Evolutionary conservation across 768 basidiomycete species (phyloP), one percentile per base, ranked within the genome.

Genomic region (Suillus plorans): DNA sequence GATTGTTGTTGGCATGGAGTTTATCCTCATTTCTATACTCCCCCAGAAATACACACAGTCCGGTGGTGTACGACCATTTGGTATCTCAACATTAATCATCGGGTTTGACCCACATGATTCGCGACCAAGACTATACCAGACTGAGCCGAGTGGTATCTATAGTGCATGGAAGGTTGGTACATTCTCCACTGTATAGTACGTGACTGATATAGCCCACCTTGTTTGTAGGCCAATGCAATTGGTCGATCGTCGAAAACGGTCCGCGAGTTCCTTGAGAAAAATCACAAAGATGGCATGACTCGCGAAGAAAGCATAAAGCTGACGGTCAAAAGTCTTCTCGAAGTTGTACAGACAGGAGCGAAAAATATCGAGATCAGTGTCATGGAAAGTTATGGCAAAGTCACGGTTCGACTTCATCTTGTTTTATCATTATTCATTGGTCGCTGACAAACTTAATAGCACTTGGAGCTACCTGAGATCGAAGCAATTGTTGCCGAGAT

Each of bases 301-400:
- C 83, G 93, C 65, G 95, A 95, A 59, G 95, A 97, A 66, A 89
- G 91, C 60, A 92, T 99, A 77, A 97, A 97, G 77, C 80, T 99
- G 57, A 95, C 97, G 0, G 87, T 99, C 67, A 99, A 98, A 82
- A 92, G 91, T 74, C 81, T 99, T 71, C 82, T 99, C 28, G 97
- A 99, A 77, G 96, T 99, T 44, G 97, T 99, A 9, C 97, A 99
- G 80, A 98, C 97, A 2, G 97, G 97, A n/a, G 97, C 97, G 5
- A 99, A 99, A 83, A 99, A 99, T 78, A 99, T 99, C 67, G 97
- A 99, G 77, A 94, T 99, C 70, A 95, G 92, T 67, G 93, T 98
- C 53, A 96, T 99, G 94, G 95, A 97, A 73, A 86, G 89, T 66
- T 98, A 94, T 75, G 93, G 94, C 65, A 92, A 95, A 80, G 87